Percentiles rank a stretch among this genome's conserved stretches.
phyloP scores from a whole-genome alignment of 2,329 filamentous ascomycete genomes.

The Colletotrichum tamarilloi region DNA sequence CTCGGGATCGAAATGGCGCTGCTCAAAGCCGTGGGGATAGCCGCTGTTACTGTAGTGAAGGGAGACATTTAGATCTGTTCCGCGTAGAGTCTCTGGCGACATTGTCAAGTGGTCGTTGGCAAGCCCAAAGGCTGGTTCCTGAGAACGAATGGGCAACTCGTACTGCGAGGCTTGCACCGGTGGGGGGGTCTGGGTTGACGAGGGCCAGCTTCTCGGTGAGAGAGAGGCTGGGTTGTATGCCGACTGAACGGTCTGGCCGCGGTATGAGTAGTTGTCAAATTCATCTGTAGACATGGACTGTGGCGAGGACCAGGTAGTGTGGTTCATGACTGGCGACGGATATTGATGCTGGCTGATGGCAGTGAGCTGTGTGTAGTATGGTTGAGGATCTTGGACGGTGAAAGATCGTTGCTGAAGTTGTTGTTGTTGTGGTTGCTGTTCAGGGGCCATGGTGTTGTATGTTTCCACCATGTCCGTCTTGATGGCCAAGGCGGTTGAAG shows the following conservation, averaged over 20 bases:
- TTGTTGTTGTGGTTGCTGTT: slow-evolving; percentile 11
- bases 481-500: slow-evolving; percentile 6
- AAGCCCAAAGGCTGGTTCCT: slow-evolving; percentile 13
- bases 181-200: slow-evolving; percentile 14
- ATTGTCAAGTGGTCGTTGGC: slow-evolving; percentile 1
- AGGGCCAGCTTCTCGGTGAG: slow-evolving; percentile 49
- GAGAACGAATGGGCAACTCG: slow-evolving; percentile 23
- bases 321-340: slow-evolving; percentile 22
- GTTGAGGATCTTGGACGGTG: slow-evolving; percentile 10
- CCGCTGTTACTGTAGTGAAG: slow-evolving; percentile 12
- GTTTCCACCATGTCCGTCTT: slow-evolving; percentile 8
- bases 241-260: slow-evolving; percentile 44
- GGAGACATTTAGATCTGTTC: slow-evolving; percentile 11
- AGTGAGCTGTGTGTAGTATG: slow-evolving; percentile 36
- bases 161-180: neutral
- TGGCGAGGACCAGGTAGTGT: slow-evolving; percentile 48
- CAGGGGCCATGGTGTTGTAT: slow-evolving; percentile 21
- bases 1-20: neutral
- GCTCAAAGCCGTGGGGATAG: neutral
- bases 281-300: slow-evolving; percentile 49
- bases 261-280: slow-evolving; percentile 49
- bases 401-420: neutral
- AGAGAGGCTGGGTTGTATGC: slow-evolving; percentile 44
- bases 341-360: slow-evolving; percentile 19
- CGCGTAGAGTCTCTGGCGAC: slow-evolving; percentile 18